Conservation (phyloP, 2,329 filamentous ascomycete genomes). For the Teratosphaeriaceae sp. region DNA sequence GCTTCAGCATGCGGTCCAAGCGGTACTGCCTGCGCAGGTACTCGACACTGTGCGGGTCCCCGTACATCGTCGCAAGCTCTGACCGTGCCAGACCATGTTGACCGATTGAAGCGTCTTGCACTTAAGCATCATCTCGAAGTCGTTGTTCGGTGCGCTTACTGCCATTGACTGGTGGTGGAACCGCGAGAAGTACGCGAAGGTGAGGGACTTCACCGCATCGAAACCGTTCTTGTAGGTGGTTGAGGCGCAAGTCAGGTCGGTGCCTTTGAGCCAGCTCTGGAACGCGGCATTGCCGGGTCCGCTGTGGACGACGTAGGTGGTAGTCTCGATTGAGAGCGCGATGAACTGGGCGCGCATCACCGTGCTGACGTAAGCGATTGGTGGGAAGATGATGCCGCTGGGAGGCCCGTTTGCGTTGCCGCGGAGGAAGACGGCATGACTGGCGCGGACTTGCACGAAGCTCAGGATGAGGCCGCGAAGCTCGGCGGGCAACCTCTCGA, state of each 20-base stretch:
- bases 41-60: neutral
- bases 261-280: slow-evolving; percentile 9
- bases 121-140: slow-evolving; percentile 12
- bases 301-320: slow-evolving; percentile 8
- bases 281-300: slow-evolving; percentile 4
- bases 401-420: neutral
- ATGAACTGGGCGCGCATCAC: slow-evolving; percentile 6
- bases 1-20: slow-evolving; percentile 2
- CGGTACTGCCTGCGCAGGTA: slow-evolving; percentile 4
- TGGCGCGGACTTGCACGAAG: neutral
- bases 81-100: neutral
- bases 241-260: slow-evolving; percentile 4
- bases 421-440: neutral
- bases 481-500: neutral
- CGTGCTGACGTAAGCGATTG: slow-evolving; percentile 4
- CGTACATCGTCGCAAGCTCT: neutral
- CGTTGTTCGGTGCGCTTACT: slow-evolving; percentile 8
- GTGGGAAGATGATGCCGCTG: slow-evolving; percentile 5
- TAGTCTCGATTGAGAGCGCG: slow-evolving; percentile 3
- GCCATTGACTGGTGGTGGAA: slow-evolving; percentile 5
- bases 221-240: slow-evolving; percentile 10
- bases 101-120: slow-evolving; percentile 9
- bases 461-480: neutral
- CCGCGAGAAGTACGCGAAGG: slow-evolving; percentile 13
- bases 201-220: slow-evolving; percentile 11